Conservation (phyloP, 1,284 basidiomycete genomes). For the Pseudozyma tsukubaensis region DNA sequence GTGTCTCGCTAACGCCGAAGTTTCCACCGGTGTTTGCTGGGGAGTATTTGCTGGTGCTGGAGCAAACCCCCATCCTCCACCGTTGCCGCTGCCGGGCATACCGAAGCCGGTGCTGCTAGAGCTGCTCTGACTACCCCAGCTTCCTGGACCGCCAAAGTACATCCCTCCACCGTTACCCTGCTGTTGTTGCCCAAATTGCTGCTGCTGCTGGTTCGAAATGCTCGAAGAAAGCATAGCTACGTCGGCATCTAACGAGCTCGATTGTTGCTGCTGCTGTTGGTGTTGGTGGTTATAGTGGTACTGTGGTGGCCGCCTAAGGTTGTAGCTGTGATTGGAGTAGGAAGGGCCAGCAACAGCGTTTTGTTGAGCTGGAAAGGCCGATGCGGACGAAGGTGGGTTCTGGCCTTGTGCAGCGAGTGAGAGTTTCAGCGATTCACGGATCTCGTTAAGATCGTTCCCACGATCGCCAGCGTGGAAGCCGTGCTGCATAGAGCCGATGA, state of each 20-base stretch:
- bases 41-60: conserved; percentile 55
- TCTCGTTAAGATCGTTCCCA: conserved; percentile 55
- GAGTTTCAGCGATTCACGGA: conserved; percentile 53
- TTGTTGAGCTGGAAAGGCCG: too few relatives aligned
- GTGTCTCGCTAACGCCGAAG: conserved; percentile 42
- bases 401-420: conserved; percentile 27
- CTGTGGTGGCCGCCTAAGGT: not conserved
- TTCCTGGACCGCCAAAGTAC: conserved; percentile 32
- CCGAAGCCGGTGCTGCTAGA: conserved; percentile 13
- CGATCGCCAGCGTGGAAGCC: conserved; percentile 57
- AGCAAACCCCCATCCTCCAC: conserved; percentile 26
- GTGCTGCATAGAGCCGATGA: conserved; percentile 63
- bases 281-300: not conserved
- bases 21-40: conserved; percentile 54
- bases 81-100: too few relatives aligned
- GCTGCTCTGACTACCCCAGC: conserved; percentile 27
- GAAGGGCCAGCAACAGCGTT: conserved; percentile 1
- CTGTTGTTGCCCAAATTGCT: conserved; percentile 5
- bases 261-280: conserved; percentile 1
- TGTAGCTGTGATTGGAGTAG: not conserved
- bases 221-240: conserved; percentile 48
- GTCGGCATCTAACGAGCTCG: conserved; percentile 41
- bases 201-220: conserved; percentile 3
- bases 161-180: conserved; percentile 6
- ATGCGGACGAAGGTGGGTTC: not conserved